Evolutionary conservation across 495 filamentous ascomycete species (phyloP), one percentile per base, ranked within the genome.

Genomic region (Tuber umbilicatum): DNA sequence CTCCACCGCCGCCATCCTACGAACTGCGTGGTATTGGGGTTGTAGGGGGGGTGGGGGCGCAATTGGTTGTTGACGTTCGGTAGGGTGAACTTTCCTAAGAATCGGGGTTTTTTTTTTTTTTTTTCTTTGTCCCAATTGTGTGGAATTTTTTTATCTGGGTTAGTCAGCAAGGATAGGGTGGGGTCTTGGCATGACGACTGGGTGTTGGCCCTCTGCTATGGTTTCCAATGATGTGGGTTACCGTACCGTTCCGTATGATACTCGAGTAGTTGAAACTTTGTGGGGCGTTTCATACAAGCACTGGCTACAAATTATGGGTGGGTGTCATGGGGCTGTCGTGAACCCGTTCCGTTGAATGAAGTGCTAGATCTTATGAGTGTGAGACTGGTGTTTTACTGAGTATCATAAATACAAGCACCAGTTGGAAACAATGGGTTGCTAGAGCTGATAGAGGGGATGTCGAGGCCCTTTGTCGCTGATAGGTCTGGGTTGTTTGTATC

Each of bases 1-100:
- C 75, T 78, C 71, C 76, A 73, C 74, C 71, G 60, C 75, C 69
- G 71, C 50, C 77, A 76, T 76, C 77, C 3, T 27, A 35, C 55
- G 55, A 35, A 64, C 19, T 64, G 27, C 14, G 55, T 14, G 27
- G 27, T 64, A 64, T 64, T 17, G 14, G 55, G 17, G 27, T 31
- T 64, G 9, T 14, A 31, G 27, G 7, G 55, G 4, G 55, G 6
- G 50, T 9, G 9, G 50, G 55, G 31, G 27, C 27, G 55, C 55
- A 35, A 35, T 35, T 64, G 55, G 27, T 64, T 64, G 27, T 64
- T 64, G 55, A 64, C 12, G 77, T 78, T 78, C 78, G 77, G 71
- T 78, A 16, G 23, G 70, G 41, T 69, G 73, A 19, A 50, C 38
- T 73, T 23, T 37, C 39, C 37, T 67, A 69, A 23, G 7, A 39